Conservation (phyloP, 345 rosid genomes). For the Arabis alpina region DNA sequence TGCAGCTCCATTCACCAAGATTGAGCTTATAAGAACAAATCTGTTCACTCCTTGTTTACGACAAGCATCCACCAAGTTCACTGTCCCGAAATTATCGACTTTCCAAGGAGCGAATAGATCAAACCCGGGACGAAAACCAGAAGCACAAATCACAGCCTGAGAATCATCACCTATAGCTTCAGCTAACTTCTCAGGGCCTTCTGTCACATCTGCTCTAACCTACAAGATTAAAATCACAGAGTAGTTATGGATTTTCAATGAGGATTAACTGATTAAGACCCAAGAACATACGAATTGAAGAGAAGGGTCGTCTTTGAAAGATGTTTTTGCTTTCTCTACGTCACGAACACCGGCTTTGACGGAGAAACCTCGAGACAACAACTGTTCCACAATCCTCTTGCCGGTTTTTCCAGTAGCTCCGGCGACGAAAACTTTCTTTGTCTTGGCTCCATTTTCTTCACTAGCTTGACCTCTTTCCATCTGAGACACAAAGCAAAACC, state of each 20-base stretch:
- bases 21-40: constrained; percentile 83
- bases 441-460: constrained; percentile 35
- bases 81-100: constrained; percentile 85
- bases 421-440: constrained; percentile 77
- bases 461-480: constrained; percentile 61
- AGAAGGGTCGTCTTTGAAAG: constrained; percentile 59
- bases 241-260: neutral
- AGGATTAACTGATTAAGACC: neutral
- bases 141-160: constrained; percentile 84
- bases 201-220: constrained; percentile 92
- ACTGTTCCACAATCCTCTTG: constrained; percentile 79
- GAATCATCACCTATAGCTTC: constrained; percentile 84
- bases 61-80: constrained; percentile 87
- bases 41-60: constrained; percentile 62
- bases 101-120: constrained; percentile 91
- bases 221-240: constrained; percentile 33
- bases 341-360: constrained; percentile 93
- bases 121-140: constrained; percentile 82
- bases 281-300: constrained; percentile 68
- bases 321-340: constrained; percentile 66
- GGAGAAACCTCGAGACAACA: constrained; percentile 75
- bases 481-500: constrained; percentile 40
- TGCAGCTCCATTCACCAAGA: constrained; percentile 93
- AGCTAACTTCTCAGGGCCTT: constrained; percentile 76
- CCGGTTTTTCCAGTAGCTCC: constrained; percentile 93